Conservation (phyloP, 805 yeast species). For the Cyberlindnera japonica region DNA sequence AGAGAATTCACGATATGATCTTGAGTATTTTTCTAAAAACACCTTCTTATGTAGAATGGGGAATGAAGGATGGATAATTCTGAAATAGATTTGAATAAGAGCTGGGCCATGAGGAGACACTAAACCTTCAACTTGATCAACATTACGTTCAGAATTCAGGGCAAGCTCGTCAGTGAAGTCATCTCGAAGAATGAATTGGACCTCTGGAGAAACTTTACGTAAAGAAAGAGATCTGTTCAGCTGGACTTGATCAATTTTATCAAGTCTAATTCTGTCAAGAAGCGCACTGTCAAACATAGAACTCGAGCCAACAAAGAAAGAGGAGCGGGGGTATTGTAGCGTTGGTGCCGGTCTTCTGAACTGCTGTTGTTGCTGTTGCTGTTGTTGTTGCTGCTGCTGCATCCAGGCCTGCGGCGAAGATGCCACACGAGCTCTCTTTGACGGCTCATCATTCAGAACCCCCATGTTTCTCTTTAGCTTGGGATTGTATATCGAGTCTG, state of each 20-base stretch:
- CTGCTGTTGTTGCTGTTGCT: conserved; percentile 12
- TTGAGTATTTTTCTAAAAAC: conserved; percentile 81
- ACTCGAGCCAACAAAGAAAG: conserved; percentile 85
- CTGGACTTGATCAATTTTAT: conserved; percentile 78
- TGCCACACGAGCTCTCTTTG: conserved; percentile 9
- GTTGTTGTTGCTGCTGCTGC: conserved; percentile 8
- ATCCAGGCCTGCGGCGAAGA: conserved; percentile 7
- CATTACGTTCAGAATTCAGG: conserved; percentile 66
- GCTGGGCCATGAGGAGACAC: conserved; percentile 92
- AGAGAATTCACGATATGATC: conserved; percentile 88
- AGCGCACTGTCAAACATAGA: conserved; percentile 76
- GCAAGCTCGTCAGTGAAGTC: conserved; percentile 73
- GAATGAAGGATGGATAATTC: conserved; percentile 84
- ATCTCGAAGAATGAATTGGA: conserved; percentile 74
- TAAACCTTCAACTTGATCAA: conserved; percentile 77
- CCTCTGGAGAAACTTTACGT: conserved; percentile 73
- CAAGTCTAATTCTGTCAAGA: conserved; percentile 58
- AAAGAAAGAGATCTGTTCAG: conserved; percentile 62
- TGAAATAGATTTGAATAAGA: conserved; percentile 73
- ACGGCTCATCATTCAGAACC: conserved; percentile 15
- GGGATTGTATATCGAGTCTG: conserved; percentile 45
- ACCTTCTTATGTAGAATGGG: conserved; percentile 91
- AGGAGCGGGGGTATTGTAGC: conserved; percentile 85
- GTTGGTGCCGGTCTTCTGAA: conserved; percentile 31
- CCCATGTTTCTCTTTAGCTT: conserved; percentile 35